phyloP scores from a whole-genome alignment of 192 early-diverging fungal species.

The Entophlyctis luteolus region DNA sequence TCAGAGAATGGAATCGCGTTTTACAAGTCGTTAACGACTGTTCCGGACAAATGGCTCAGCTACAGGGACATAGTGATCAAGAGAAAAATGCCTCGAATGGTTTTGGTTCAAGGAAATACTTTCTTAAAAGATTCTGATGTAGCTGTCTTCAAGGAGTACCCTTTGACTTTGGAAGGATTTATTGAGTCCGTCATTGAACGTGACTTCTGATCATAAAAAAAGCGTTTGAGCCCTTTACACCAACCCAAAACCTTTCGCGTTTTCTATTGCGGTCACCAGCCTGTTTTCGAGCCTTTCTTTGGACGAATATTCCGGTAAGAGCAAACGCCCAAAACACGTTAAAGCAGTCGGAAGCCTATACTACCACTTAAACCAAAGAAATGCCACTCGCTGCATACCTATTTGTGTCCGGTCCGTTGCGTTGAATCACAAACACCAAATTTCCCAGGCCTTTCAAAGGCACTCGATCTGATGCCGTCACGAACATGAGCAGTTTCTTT shows the following conservation, averaged over 20 bases:
- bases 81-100: constrained; percentile 52
- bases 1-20: constrained; percentile 40
- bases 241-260: constrained; percentile 89
- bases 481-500: constrained; percentile 76
- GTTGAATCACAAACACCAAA: constrained; percentile 87
- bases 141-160: constrained; percentile 54
- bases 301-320: constrained; percentile 78
- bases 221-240: too few species aligned
- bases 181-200: constrained; percentile 57
- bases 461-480: constrained; percentile 85
- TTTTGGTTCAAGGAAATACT: constrained; percentile 45
- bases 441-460: constrained; percentile 75
- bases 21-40: constrained; percentile 46
- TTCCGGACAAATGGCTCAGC: constrained; percentile 45
- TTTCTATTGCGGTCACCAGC: constrained; percentile 83
- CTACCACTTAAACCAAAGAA: not conserved
- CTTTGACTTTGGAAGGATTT: constrained; percentile 50
- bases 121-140: constrained; percentile 33
- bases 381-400: constrained; percentile 28
- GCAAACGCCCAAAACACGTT: constrained; percentile 85
- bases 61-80: constrained; percentile 51
- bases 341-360: constrained; percentile 75
- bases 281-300: constrained; percentile 71
- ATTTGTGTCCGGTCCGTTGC: constrained; percentile 90
- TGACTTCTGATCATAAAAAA: constrained; percentile 15